Conservation (phyloP, 2,329 filamentous ascomycete genomes). For the Pleoardoris graminearum region DNA sequence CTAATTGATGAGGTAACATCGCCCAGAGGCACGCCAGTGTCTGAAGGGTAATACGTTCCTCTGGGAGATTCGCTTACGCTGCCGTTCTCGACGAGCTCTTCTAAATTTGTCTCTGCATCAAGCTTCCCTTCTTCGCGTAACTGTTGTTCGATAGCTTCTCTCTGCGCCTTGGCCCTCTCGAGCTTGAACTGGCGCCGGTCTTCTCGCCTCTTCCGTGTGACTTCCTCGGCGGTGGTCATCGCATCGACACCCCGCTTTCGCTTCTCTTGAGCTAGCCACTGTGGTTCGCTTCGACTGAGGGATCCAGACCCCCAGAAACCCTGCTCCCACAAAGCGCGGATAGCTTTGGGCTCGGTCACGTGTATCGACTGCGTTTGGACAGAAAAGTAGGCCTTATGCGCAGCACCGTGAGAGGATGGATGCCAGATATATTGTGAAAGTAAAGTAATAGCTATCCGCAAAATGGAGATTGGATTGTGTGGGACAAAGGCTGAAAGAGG, state of each 20-base stretch:
- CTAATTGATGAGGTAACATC: constrained; percentile 14
- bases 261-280: constrained; percentile 84
- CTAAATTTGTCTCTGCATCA: constrained; percentile 25
- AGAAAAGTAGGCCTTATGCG: constrained; percentile 80
- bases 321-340: constrained; percentile 88
- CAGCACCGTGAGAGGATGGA: constrained; percentile 65
- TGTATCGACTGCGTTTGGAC: constrained; percentile 79
- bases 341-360: constrained; percentile 73
- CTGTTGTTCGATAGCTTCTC: constrained; percentile 78
- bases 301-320: constrained; percentile 97
- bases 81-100: constrained; percentile 37
- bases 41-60: constrained; percentile 24
- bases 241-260: constrained; percentile 67
- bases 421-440: constrained; percentile 70
- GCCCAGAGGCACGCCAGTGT: constrained; percentile 9
- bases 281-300: constrained; percentile 91
- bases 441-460: constrained; percentile 79
- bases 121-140: constrained; percentile 58
- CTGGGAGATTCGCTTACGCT: constrained; percentile 22
- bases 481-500: constrained; percentile 88
- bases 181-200: constrained; percentile 85
- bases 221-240: constrained; percentile 76
- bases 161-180: constrained; percentile 85
- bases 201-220: constrained; percentile 74
- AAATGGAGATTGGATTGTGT: constrained; percentile 85